These are phyloP conservation scores for Moricandia arvensis DNA, from an alignment of 345 rosid species.

Conservation along the genomic window DNA sequence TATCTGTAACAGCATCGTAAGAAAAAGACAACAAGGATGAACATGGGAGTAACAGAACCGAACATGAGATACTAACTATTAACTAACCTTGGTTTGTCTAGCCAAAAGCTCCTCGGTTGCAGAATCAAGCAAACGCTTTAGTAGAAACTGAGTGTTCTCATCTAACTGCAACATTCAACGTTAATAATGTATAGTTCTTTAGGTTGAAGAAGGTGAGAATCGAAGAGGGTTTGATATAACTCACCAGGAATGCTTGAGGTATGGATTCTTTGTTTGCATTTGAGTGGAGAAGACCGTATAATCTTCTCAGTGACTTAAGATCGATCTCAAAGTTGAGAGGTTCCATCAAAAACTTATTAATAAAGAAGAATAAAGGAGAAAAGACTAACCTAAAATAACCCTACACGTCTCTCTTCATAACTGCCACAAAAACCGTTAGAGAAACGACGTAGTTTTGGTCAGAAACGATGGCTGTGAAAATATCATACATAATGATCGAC, in stretches of 20 bases:
- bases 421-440: no score
- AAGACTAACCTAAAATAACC: background rate
- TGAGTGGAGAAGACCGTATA: background rate
- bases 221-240: no score
- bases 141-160: background rate
- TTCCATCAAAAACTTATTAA: background rate
- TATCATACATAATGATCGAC: no score
- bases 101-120: background rate
- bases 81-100: background rate
- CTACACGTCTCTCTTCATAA: no score
- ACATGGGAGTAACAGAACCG: background rate
- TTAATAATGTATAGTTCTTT: no score
- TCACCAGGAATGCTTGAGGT: background rate
- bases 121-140: background rate
- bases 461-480: no score
- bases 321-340: background rate
- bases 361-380: background rate
- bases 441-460: no score
- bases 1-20: background rate
- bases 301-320: background rate
- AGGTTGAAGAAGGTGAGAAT: no score
- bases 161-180: background rate
- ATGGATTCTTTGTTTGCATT: background rate
- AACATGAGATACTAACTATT: background rate
- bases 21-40: background rate